Evolutionary conservation across 2,329 filamentous ascomycete genomes (phyloP).

Genomic region (Colletotrichum simmondsii): DNA sequence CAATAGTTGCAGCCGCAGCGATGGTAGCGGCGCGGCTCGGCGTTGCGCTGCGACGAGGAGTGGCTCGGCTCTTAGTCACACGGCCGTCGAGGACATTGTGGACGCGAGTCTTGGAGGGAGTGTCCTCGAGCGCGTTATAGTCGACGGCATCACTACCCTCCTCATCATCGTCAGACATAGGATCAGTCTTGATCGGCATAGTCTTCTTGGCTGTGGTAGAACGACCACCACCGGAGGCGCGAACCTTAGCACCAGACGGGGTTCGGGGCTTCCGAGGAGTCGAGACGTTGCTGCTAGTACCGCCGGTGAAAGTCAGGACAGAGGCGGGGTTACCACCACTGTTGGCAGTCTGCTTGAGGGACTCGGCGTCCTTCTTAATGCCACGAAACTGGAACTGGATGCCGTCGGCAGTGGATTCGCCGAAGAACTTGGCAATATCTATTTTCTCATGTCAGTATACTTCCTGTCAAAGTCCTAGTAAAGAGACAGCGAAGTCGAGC

Average conservation of each 20-base stretch:
- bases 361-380: constrained; percentile 64
- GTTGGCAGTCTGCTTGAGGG: constrained; percentile 56
- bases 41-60: constrained; percentile 18
- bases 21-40: constrained; percentile 34
- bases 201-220: constrained; percentile 28
- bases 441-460: not conserved
- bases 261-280: constrained; percentile 40
- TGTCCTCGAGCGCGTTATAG: constrained; percentile 47
- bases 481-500: not conserved
- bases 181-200: constrained; percentile 38
- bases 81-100: constrained; percentile 28
- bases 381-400: constrained; percentile 70
- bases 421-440: constrained; percentile 71
- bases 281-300: constrained; percentile 38
- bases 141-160: constrained; percentile 41
- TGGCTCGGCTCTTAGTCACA: constrained; percentile 10
- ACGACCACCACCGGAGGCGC: constrained; percentile 26
- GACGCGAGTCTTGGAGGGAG: constrained; percentile 47
- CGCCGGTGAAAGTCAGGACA: constrained; percentile 45
- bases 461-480: not conserved
- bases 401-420: constrained; percentile 66
- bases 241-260: constrained; percentile 31
- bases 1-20: constrained; percentile 31
- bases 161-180: constrained; percentile 40
- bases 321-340: constrained; percentile 57